Evolutionary conservation across 495 filamentous ascomycete genomes (phyloP).

Genomic region (Jackrogersella minutella): DNA sequence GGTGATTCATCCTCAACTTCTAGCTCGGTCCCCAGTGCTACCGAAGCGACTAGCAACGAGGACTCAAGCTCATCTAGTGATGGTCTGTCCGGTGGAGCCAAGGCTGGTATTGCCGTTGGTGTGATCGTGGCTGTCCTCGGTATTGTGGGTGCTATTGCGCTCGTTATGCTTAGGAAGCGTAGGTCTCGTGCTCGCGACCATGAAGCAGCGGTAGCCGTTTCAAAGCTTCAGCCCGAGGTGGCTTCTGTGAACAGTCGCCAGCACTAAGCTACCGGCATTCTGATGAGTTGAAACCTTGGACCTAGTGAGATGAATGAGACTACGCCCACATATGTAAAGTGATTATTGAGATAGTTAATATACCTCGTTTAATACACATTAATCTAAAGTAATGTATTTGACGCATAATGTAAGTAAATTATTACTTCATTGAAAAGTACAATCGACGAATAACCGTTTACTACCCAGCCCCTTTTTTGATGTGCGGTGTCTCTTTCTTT

Average conservation of each 20-base stretch:
- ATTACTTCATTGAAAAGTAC: no score
- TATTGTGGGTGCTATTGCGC: conserved; percentile 36
- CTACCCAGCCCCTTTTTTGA: no score
- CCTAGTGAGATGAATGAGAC: not conserved
- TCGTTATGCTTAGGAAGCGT: conserved; percentile 36
- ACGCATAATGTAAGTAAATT: no score
- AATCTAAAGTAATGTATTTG: no score
- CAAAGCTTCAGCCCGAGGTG: conserved; percentile 31
- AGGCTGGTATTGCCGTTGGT: conserved; percentile 60
- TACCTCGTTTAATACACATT: no score
- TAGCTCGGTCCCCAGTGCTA: conserved; percentile 15
- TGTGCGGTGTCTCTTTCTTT: no score
- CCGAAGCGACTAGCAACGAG: conserved; percentile 1
- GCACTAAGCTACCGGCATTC: not conserved
- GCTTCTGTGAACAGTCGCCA: conserved; percentile 39
- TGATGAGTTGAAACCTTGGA: not conserved
- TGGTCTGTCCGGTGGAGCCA: conserved; percentile 53
- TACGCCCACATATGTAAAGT: no score
- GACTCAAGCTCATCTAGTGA: conserved; percentile 18
- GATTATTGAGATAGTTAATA: no score
- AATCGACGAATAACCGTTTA: no score
- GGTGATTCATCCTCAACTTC: conserved; percentile 33
- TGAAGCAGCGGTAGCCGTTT: conserved; percentile 1
- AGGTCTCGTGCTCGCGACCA: conserved; percentile 18
- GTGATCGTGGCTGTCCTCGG: conserved; percentile 49